Conservation (phyloP, 495 filamentous ascomycete species). For the Aspergillus mulundensis region DNA sequence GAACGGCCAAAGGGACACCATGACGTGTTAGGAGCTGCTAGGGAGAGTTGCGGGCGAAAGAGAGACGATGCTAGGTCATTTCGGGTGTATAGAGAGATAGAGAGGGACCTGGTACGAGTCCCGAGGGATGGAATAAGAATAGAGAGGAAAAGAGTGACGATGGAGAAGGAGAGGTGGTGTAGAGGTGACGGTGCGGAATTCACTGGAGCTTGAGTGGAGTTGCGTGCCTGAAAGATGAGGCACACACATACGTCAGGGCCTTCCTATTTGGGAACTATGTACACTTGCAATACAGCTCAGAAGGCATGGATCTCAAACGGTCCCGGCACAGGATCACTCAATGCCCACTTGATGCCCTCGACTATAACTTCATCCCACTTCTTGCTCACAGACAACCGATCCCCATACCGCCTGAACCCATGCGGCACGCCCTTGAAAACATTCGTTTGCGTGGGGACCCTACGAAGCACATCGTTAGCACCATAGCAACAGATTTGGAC, state of each 20-base stretch:
- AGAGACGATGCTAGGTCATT: constrained; percentile 6
- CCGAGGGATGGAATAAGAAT: background rate
- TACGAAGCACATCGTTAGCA: constrained; percentile 12
- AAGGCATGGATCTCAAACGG: constrained; percentile 33
- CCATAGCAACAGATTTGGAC: background rate
- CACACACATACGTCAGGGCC: background rate
- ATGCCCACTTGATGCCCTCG: constrained; percentile 38
- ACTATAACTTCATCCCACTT: constrained; percentile 42
- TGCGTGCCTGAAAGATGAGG: background rate
- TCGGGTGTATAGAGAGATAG: background rate
- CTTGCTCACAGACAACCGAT: constrained; percentile 28
- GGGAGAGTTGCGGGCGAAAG: background rate
- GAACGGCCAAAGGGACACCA: constrained; percentile 85
- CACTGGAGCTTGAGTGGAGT: constrained; percentile 9
- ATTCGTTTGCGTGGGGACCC: constrained; percentile 38
- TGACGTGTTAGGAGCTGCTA: constrained; percentile 34
- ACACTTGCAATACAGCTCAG: background rate
- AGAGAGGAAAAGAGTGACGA: constrained; percentile 5
- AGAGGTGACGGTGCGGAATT: background rate
- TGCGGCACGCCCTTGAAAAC: constrained; percentile 46
- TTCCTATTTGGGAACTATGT: background rate
- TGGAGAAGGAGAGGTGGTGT: background rate
- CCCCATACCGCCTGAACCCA: constrained; percentile 38
- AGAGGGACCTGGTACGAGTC: background rate
- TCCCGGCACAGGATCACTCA: constrained; percentile 26